A percentile compares a stretch with the other conserved stretches of the same genome.
These are phyloP conservation scores for Colletotrichum orchidophilum DNA, from an alignment of 2,329 filamentous ascomycete genomes.

Conservation along the genomic window DNA sequence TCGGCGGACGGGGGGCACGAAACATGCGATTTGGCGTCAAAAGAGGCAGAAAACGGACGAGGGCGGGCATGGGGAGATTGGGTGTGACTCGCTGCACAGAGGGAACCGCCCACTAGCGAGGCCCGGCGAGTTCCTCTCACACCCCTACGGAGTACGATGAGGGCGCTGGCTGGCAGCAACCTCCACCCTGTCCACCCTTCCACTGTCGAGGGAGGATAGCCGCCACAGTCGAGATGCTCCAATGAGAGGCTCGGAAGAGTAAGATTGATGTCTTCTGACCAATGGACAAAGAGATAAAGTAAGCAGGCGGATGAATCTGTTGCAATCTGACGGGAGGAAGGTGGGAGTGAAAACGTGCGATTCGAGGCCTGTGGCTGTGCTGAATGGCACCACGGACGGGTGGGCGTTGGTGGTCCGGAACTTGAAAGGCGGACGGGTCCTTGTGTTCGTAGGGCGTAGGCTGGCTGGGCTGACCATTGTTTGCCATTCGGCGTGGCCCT, in stretches of 20 bases:
- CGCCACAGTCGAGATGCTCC: slow-evolving; percentile 14
- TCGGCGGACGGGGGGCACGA: slow-evolving; percentile 11
- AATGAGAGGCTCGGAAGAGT: not conserved
- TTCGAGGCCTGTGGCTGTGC: slow-evolving; percentile 36
- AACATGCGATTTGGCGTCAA: slow-evolving; percentile 35
- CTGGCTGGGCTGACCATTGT: not conserved
- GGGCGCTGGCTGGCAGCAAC: slow-evolving; percentile 6
- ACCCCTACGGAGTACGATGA: not conserved
- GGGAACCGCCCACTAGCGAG: not conserved
- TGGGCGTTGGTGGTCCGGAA: slow-evolving; percentile 21
- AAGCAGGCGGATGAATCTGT: slow-evolving; percentile 20
- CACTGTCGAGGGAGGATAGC: slow-evolving; percentile 2
- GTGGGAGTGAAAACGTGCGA: slow-evolving; percentile 31
- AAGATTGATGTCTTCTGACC: not conserved
- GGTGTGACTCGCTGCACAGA: slow-evolving; percentile 23
- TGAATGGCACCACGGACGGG: slow-evolving; percentile 35
- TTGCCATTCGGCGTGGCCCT: not conserved
- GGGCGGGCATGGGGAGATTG: slow-evolving; percentile 19
- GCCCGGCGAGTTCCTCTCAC: not conserved
- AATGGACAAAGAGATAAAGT: slow-evolving; percentile 22
- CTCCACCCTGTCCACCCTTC: slow-evolving; percentile 6
- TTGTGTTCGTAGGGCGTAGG: not conserved
- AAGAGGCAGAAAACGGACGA: slow-evolving; percentile 31
- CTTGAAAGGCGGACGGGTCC: not conserved
- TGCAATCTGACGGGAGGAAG: not conserved